Evolutionary conservation across 1,284 basidiomycete genomes (phyloP).

Genomic region (Sparassis latifolia): DNA sequence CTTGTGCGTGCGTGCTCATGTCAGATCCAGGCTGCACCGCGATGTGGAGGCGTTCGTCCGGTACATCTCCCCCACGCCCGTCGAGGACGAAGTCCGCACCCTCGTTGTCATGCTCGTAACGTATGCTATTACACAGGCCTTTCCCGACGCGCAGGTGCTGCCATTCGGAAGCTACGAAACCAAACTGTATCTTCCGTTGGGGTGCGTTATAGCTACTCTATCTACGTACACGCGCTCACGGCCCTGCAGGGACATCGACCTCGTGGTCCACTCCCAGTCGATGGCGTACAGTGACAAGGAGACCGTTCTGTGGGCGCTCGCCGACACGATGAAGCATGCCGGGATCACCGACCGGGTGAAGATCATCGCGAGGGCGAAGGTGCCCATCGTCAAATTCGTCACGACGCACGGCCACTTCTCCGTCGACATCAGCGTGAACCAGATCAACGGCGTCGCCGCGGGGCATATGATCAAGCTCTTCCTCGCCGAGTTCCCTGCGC

Average conservation of each 20-base stretch:
- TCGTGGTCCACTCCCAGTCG: slow-evolving; percentile 61
- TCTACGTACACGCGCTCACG: neutral
- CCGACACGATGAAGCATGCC: slow-evolving; percentile 56
- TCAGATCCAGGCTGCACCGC: slow-evolving; percentile 57
- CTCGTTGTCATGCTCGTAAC: slow-evolving; percentile 75
- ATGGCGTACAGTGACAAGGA: slow-evolving; percentile 60
- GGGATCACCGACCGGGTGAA: slow-evolving; percentile 67
- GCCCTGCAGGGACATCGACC: slow-evolving; percentile 61
- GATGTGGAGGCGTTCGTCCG: slow-evolving; percentile 83
- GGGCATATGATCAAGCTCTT: slow-evolving; percentile 82
- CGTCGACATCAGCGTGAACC: slow-evolving; percentile 90
- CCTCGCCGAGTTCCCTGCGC: slow-evolving; percentile 66
- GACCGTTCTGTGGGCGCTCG: slow-evolving; percentile 54
- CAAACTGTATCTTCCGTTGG: slow-evolving; percentile 88
- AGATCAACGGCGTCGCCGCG: slow-evolving; percentile 78
- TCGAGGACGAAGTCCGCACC: slow-evolving; percentile 81
- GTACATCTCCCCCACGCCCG: slow-evolving; percentile 83
- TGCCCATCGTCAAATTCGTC: slow-evolving; percentile 92
- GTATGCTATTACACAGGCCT: slow-evolving; percentile 55
- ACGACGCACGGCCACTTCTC: slow-evolving; percentile 74
- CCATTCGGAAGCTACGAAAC: slow-evolving; percentile 96
- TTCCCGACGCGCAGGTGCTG: slow-evolving; percentile 76
- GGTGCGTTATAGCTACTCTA: slow-evolving; percentile 45
- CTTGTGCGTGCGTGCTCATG: neutral
- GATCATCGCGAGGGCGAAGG: slow-evolving; percentile 85